Evolutionary conservation across 2,329 filamentous ascomycete species (phyloP), one percentile per base, ranked within the genome.

Genomic region (Amesomyces nigricolor): DNA sequence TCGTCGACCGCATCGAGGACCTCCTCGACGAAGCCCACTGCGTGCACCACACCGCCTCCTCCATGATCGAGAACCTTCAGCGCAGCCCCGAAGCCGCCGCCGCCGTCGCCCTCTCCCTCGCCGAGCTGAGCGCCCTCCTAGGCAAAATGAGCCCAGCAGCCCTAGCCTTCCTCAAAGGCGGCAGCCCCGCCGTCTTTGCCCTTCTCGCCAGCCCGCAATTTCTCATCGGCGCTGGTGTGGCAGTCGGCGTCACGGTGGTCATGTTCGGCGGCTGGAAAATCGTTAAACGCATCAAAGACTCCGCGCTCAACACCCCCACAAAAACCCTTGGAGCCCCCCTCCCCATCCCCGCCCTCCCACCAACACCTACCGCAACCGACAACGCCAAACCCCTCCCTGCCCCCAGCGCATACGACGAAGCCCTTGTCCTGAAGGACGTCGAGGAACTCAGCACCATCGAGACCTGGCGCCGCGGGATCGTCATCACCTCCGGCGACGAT

Each of bases 231-330:
- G 90, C 89, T 0, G 89, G 91, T 43, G 84, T 96, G 13, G 89
- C 88, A 0, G 85, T 96, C 0, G 94, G 94, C 13, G 86, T 96
- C n/a, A 97, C 94, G 0, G 85, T 97, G 8, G 89, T 99, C 65
- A 91, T 94, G 69, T 89, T 99, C 58, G 94, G 94, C 52, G 92
- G 94, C 5, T 97, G 90, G 81, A 97, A 96, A 74, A 96, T 99
- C 69, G 85, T 99, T 72, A 95, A 96, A 78, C 86, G 85, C 64
- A 89, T 97, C 62, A 71, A 72, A 57, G 78, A 79, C 52, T 68
- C 52, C 9, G 67, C 17, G 3, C 22, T 22, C 5, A 22, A 22
- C 68, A 70, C 13, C 38, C 29, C 29, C 10, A 29, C 38, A 52
- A 68, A 68, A 43, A 64, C 66, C 37, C 58, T 60, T 53, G 63